phyloP scores from a whole-genome alignment of 768 basidiomycete genomes.

The Russula sp. region DNA sequence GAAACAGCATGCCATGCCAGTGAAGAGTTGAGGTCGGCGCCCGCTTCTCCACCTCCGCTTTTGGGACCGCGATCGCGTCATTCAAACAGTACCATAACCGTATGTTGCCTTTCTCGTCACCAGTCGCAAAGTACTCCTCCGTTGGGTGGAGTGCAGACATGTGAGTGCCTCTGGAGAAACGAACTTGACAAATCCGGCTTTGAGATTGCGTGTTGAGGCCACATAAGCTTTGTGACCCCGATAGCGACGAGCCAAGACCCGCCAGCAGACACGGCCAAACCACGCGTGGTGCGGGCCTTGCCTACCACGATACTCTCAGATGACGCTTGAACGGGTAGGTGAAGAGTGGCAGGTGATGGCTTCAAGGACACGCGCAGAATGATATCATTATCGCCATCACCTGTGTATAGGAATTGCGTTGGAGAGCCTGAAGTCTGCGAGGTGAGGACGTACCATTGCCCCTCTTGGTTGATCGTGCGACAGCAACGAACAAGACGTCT shows the following conservation, averaged over 20 bases:
- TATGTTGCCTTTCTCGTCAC: conserved; percentile 81
- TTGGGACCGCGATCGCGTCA: conserved; percentile 47
- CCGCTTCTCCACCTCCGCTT: conserved; percentile 67
- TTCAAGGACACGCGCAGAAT: conserved; percentile 65
- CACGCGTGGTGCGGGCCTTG: conserved; percentile 60
- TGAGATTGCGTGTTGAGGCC: conserved; percentile 52
- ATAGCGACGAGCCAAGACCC: conserved; percentile 76
- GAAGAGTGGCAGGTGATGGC: conserved; percentile 43
- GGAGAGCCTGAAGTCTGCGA: neutral
- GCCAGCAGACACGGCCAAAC: conserved; percentile 69
- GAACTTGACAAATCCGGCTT: conserved; percentile 75
- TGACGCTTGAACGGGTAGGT: conserved; percentile 44
- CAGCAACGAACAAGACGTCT: conserved; percentile 68
- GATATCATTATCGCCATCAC: conserved; percentile 44
- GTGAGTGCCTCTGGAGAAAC: conserved; percentile 77
- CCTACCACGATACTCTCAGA: conserved; percentile 57
- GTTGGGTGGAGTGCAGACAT: conserved; percentile 83
- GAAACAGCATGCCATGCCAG: conserved; percentile 95
- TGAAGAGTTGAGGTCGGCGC: conserved; percentile 84
- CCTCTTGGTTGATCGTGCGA: conserved; percentile 50
- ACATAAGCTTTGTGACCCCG: conserved; percentile 80
- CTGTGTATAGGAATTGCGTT: neutral
- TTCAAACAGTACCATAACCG: conserved; percentile 91
- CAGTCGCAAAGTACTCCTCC: conserved; percentile 94
- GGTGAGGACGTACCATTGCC: conserved; percentile 33